Evolutionary conservation across 2,329 filamentous ascomycete genomes (phyloP), one percentile per base, ranked within the genome.

Genomic region (Claviceps cyperi): DNA sequence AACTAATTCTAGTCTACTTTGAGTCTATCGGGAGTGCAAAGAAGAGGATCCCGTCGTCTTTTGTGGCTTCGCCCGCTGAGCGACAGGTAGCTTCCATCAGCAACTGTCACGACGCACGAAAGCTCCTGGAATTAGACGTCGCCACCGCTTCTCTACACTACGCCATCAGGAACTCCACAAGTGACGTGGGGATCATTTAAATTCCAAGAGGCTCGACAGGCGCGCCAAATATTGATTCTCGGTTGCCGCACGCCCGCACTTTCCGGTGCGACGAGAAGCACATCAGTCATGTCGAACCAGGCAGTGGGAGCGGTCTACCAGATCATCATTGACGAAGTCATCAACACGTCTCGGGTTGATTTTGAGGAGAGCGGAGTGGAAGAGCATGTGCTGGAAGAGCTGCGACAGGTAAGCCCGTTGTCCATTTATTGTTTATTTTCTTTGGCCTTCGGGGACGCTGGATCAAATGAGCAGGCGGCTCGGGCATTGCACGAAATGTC

Each of bases 361-460:
- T 97, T 98, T 65, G 92, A 98, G 67, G 92, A 98, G 70, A 88
- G 84, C 59, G 92, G 92, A 60, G 84, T 97, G 56, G 88, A 94
- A 60, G 84, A 91, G 66, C 74, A 79, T 59, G 91, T 91, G 48
- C 72, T 98, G 61, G 81, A 91, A 58, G 87, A 95, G 66, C 74
- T 98, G 74, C 83, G 83, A 68, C 77, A 83, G 80, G 91, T 97
- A 74, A 77, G 86, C 17, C 9, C 35, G n/a, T 15, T 40, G 32
- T 21, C 36, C 6, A 19, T 40, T 50, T 15, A 13, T 9, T 13
- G 24, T 19, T 41, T 32, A 37, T 17, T 24, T 17, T 40, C 21
- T 32, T 17, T 32, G 28, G 28, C 28, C 28, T 22, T 43, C 22
- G 4, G 22, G 41, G 19, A 15, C 11, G 13, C 8, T 28, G 41